Evolutionary conservation across 116 monocot species (phyloP).

Genomic region (Cymodocea nodosa): DNA sequence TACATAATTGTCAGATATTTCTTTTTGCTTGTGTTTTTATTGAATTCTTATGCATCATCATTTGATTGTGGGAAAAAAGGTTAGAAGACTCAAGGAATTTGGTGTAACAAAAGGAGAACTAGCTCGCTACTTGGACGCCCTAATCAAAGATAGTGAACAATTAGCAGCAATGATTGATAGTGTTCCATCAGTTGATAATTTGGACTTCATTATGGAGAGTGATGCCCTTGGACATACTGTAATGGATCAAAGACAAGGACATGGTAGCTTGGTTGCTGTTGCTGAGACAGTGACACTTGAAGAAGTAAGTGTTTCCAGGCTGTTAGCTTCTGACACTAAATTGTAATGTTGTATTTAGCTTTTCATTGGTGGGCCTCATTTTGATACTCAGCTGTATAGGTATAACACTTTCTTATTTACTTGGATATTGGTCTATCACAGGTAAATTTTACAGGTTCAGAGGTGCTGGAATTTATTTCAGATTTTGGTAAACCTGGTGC

Average conservation of each 20-base stretch:
- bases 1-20: too few species aligned
- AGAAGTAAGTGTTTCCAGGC: conserved; percentile 38
- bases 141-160: conserved; percentile 98
- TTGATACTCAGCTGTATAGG: neutral
- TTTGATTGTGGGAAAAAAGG: conserved; percentile 21
- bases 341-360: neutral
- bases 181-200: conserved; percentile 94
- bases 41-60: too few species aligned
- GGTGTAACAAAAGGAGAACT: conserved; percentile 97
- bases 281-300: conserved; percentile 93
- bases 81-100: conserved; percentile 95
- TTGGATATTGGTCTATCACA: conserved; percentile 14
- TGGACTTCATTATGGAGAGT: conserved; percentile 99
- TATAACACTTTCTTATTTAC: neutral
- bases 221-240: conserved; percentile 95
- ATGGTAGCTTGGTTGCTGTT: conserved; percentile 86
- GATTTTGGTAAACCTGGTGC: conserved; percentile 76
- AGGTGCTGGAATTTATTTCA: conserved; percentile 92
- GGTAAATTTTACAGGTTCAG: conserved; percentile 81
- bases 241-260: conserved; percentile 93
- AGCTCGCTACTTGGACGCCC: conserved; percentile 95
- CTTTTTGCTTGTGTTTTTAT: too few species aligned
- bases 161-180: conserved; percentile 98
- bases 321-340: neutral
- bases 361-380: neutral